Percentiles rank a stretch among this genome's conserved stretches.
phyloP scores from a whole-genome alignment of 2,329 filamentous ascomycete genomes.

The Hypoxylon sp. region DNA sequence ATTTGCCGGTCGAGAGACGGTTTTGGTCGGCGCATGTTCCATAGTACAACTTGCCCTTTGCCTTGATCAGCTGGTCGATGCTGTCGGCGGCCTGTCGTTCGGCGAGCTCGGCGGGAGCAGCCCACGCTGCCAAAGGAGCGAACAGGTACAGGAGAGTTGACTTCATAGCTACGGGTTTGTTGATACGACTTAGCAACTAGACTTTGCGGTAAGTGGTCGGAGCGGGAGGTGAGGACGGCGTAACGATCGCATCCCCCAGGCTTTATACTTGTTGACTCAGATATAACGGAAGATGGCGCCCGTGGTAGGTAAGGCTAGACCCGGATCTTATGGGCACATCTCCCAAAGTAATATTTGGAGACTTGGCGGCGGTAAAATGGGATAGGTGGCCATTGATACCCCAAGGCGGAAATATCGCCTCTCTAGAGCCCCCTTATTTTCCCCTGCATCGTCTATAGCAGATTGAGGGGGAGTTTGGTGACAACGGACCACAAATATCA shows the following conservation, averaged over 20 bases:
- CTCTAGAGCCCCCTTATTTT: slow-evolving; percentile 19
- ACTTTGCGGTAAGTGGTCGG: slow-evolving; percentile 8
- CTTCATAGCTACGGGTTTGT: slow-evolving; percentile 48
- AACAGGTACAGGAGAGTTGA: slow-evolving; percentile 54
- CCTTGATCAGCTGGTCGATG: slow-evolving; percentile 68
- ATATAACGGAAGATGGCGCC: slow-evolving; percentile 36
- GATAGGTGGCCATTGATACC: slow-evolving; percentile 33
- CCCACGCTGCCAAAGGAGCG: slow-evolving; percentile 52
- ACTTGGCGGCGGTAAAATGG: slow-evolving; percentile 41
- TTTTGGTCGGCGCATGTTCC: slow-evolving; percentile 69
- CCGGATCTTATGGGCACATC: slow-evolving; percentile 29
- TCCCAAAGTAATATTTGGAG: slow-evolving; percentile 21
- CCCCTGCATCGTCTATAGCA: slow-evolving; percentile 18
- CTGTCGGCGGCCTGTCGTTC: slow-evolving; percentile 59
- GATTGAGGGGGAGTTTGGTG: slow-evolving; percentile 39
- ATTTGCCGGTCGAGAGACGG: slow-evolving; percentile 62
- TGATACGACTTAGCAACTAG: slow-evolving; percentile 4
- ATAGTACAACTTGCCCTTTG: slow-evolving; percentile 74
- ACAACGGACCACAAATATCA: slow-evolving; percentile 35
- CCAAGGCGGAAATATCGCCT: slow-evolving; percentile 34
- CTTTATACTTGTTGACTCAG: slow-evolving; percentile 36
- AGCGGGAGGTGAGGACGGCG: slow-evolving; percentile 1
- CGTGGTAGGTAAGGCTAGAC: slow-evolving; percentile 36
- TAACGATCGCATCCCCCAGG: not conserved
- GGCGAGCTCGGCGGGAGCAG: slow-evolving; percentile 52